Evolutionary conservation across 306 rosid genomes (phyloP).

Genomic region (Vigna trinervia): DNA sequence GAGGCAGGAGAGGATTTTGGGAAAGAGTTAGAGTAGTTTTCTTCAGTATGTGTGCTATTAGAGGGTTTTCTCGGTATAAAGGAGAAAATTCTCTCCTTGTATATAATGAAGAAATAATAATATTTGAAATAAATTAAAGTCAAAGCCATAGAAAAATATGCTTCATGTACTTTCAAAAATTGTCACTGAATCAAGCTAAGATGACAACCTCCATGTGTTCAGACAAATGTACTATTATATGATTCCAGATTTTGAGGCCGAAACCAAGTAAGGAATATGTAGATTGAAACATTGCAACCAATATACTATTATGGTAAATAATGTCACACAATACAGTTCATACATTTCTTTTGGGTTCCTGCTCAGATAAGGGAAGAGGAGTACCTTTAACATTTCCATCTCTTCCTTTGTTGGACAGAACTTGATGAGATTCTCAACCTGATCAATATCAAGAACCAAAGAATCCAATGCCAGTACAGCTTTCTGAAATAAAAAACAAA

Average conservation of each 20-base stretch:
- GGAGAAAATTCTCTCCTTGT: neutral
- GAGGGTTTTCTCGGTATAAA: neutral
- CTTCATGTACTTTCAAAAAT: neutral
- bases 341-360: neutral
- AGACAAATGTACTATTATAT: neutral
- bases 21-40: neutral
- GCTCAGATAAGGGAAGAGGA: slow-evolving; percentile 1
- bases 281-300: slow-evolving; percentile 24
- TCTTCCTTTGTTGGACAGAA: slow-evolving; percentile 98
- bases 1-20: neutral
- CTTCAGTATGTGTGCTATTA: neutral
- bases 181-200: slow-evolving; percentile 16
- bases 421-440: slow-evolving; percentile 96
- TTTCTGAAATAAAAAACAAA: slow-evolving; percentile 66
- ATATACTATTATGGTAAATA: slow-evolving; percentile 34
- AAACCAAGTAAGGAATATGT: slow-evolving; percentile 9
- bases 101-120: neutral
- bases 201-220: slow-evolving; percentile 5
- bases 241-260: slow-evolving; percentile 7
- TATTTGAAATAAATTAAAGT: slow-evolving; percentile 26
- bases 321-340: slow-evolving; percentile 27
- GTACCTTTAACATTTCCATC: slow-evolving; percentile 90
- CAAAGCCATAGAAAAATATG: neutral
- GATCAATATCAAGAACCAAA: slow-evolving; percentile 56
- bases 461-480: slow-evolving; percentile 61